Base-by-base conservation (phyloP, 2,329 filamentous ascomycete species). In the Calonectria pteridis region DNA sequence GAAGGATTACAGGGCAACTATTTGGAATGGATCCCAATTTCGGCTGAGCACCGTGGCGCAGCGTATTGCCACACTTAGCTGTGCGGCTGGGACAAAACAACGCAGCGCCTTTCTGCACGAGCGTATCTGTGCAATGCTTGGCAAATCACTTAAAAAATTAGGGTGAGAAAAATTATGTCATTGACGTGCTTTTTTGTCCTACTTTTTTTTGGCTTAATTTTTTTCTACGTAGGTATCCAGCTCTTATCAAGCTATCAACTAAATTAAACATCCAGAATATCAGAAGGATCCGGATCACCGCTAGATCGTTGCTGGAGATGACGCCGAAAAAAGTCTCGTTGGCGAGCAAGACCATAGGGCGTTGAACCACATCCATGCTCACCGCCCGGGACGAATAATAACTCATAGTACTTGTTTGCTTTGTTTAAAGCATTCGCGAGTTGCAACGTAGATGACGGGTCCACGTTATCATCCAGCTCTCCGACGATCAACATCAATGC, bases 371-470 rank as follows among this genome's bases (percentile, higher is more conserved):
- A 72, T 10, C 78, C 64, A 73, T 80, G 78, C 23, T 43, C 73
- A 16, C 75, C 79, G 0, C 78, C 77, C 20, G 81, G 81, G 20
- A 83, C 71, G 11, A 79, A 73, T 10, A 83, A 50, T 70, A 83
- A 63, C 37, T 83, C 82, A 69, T 81, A 80, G 35, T 81, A 78
- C 69, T 82, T 83, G 3, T 77, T 75, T 20, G 76, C 80, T 37
- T 76, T 74, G 29, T 81, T 80, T 31, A 83, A 70, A 18, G 77
- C 78, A 35, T 79, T 73, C 1, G 69, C 80, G 26, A 83, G n/a
- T 11, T 82, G 82, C 58, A 83, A 49, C 16, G 82, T 82, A 23
- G 80, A 81, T 9, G 79, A 76, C 2, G 81, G 81, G 28, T 83
- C 82, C 9, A 83, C 81, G 4, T 81, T 82, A 0, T 77, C 70